Conservation (phyloP, 2,329 filamentous ascomycete species). For the Cercospora zeae-maydis region DNA sequence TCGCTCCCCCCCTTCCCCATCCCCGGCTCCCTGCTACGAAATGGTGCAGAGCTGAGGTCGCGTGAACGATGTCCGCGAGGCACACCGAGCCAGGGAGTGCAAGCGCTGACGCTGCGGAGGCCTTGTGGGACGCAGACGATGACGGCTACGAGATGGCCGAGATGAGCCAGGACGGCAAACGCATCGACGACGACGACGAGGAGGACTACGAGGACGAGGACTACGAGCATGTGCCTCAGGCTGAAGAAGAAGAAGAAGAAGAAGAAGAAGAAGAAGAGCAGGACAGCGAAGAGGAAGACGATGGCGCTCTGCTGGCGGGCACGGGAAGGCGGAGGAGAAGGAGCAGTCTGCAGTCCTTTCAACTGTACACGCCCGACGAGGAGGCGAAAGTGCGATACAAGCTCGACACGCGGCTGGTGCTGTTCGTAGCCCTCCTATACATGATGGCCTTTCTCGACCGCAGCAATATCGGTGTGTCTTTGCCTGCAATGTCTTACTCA, state of each 20-base stretch:
- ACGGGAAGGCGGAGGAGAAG: conserved; percentile 12
- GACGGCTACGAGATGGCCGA: conserved; percentile 30
- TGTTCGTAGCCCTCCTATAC: conserved; percentile 79
- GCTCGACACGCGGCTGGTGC: conserved; percentile 72
- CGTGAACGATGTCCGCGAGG: conserved; percentile 5
- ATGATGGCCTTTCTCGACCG: conserved; percentile 82
- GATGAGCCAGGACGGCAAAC: conserved; percentile 20
- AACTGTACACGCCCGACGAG: conserved; percentile 63
- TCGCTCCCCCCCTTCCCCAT: neutral
- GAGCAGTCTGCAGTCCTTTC: conserved; percentile 42
- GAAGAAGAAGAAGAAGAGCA: conserved; percentile 23
- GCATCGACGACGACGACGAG: conserved; percentile 14
- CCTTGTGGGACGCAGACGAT: conserved; percentile 7
- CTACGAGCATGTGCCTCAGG: neutral
- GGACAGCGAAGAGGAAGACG: conserved; percentile 30
- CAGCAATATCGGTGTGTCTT: conserved; percentile 59
- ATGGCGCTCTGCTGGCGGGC: conserved; percentile 28
- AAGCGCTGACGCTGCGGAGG: neutral
- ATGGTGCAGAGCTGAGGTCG: neutral
- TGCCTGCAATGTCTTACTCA: conserved; percentile 12
- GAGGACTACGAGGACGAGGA: no score
- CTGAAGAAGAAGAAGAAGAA: conserved; percentile 31
- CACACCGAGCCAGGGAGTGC: neutral
- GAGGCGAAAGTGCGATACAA: conserved; percentile 52
- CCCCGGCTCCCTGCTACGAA: neutral